Base-by-base conservation (phyloP, 1,139 yeast genomes). In the Debaryomyces udenii region DNA sequence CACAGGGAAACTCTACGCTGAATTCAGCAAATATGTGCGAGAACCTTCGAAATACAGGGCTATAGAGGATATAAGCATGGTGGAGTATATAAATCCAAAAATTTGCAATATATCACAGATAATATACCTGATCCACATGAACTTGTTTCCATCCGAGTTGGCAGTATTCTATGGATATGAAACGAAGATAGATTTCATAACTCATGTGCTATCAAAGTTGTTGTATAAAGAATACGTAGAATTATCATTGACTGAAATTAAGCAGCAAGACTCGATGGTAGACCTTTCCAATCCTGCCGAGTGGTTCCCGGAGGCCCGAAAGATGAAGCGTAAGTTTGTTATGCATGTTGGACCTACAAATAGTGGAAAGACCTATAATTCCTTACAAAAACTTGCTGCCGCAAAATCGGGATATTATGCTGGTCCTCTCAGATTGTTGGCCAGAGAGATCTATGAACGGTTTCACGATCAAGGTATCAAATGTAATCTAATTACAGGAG, bases 311-410 rank as follows among this genome's bases (percentile, higher is more conserved):
- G 80, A 75, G 37, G 96, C 99, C 0, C 71, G 99, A 33, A 80
- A 83, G 48, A 72, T 90, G 70, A 83, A 81, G 48, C 71, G 99
- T 31, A 84, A 85, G 43, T 76, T 93, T 34, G 75, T 84, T 15
- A 78, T 94, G 81, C 99, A 93, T 60, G 89, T 93, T 14, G 99
- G 99, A 0, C 99, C 99, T 0, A 93, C 99, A 0, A 93, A 93
- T 59, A 83, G 94, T 51, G 99, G 99, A n/a, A 93, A 93, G 56
- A 93, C 99, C 0, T 86, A 87, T 57, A 77, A 80, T 37, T 96
- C 98, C 0, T 66, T 93, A 33, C 75, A 85, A 53, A 75, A 81
- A 41, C 70, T 93, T 34, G 81, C 81, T 49, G 54, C 63, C n/a
- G 81, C 91, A 7, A 72, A 78, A 30, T 75, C 83, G n/a, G 99